Evolutionary conservation across 768 basidiomycete genomes (phyloP), one percentile per base, ranked within the genome.

Genomic region (Kwoniella shandongensis): DNA sequence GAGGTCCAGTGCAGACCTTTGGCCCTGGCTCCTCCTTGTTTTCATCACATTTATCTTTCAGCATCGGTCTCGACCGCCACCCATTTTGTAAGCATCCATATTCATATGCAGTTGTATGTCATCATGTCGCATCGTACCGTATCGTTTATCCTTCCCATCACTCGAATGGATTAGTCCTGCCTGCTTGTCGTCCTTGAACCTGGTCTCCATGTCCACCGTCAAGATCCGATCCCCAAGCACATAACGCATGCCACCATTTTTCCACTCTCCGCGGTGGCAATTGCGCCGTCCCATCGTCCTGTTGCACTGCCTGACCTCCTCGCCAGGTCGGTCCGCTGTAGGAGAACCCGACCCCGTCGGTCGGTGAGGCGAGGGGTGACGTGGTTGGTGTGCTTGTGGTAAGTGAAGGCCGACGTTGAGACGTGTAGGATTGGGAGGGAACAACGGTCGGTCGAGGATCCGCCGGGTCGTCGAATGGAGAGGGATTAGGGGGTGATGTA

Each of bases 221-320:
- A 40, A 76, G 47, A 53, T 76, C 75, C 18, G 51, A 42, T 6
- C 75, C 75, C 75, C 75, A 76, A 7, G 75, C 67, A 47, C 75
- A 76, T 5, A 76, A 54, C 20, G 75, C 73, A 65, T 74, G 67
- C 75, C 75, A 76, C 75, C 75, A 76, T 54, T 67, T 68, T 20
- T 76, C 75, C 45, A 47, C 40, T 38, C 52, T 49, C 32, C 38
- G 38, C 20, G 40, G 25, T 5, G 32, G 44, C 8, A 7, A 8
- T 40, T 20, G 26, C 25, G 46, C 36, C 4, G 23, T 51, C 27
- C 47, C 58, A 26, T 65, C 57, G 11, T 50, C 52, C 30, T 23
- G 36, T 26, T 52, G 57, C 22, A 48, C 59, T 13, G 59, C 69
- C 17, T 59, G 66, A 17, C 65, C 70, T 3, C 70, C 70, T 51